These are phyloP conservation scores for Myriosclerotinia scirpicola DNA, from an alignment of 2,329 filamentous ascomycete species.

Conservation along the genomic window DNA sequence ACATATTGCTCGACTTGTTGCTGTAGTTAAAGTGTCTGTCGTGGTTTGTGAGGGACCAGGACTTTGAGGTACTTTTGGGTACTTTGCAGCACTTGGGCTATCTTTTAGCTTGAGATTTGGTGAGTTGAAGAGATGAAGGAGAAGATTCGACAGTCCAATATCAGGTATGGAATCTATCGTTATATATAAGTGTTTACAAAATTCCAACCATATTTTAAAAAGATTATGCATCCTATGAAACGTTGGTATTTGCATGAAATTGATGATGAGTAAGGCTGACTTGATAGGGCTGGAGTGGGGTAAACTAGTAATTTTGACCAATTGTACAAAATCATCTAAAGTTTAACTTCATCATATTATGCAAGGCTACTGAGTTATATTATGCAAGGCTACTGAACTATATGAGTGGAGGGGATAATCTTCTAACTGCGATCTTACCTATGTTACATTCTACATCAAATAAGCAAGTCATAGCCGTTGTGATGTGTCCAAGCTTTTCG, in stretches of 20 bases:
- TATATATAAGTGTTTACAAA: not conserved
- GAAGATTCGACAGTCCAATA: not conserved
- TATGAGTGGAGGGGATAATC: too few species aligned
- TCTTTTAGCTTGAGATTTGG: not conserved
- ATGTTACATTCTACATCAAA: too few species aligned
- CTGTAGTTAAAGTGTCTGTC: not conserved
- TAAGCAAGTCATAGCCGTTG: too few species aligned
- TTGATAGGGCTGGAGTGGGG: not conserved
- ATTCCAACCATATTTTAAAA: not conserved
- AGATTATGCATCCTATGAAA: not conserved
- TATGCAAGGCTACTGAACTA: too few species aligned
- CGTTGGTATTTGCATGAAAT: not conserved
- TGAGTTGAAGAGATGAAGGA: not conserved
- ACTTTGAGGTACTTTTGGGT: not conserved
- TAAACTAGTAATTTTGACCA: not conserved
- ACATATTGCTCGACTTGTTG: slow-evolving; percentile 9
- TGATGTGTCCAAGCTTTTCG: too few species aligned
- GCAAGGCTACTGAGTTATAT: too few species aligned
- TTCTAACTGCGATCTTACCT: too few species aligned
- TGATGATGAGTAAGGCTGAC: not conserved
- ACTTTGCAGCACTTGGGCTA: not conserved
- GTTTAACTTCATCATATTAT: too few species aligned
- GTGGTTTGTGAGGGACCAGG: not conserved
- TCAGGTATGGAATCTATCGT: not conserved
- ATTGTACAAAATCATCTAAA: not conserved